phyloP scores from a whole-genome alignment of 306 rosid genomes.

The Casuarina cunninghamiana region DNA sequence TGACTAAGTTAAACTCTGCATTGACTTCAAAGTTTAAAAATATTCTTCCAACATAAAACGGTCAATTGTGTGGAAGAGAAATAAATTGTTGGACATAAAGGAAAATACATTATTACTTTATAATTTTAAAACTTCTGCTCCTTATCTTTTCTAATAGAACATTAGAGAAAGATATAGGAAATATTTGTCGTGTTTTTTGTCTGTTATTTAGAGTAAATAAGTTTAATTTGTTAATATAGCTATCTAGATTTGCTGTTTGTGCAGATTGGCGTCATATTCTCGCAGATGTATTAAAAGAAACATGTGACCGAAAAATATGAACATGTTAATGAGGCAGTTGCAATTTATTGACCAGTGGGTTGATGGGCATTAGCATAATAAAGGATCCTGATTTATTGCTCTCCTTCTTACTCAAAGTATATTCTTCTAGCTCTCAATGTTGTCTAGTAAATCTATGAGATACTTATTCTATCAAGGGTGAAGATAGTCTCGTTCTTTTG shows the following conservation, averaged over 20 bases:
- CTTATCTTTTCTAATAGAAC: not conserved
- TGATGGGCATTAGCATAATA: not conserved
- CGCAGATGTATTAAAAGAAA: not conserved
- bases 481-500: slow-evolving; percentile 9
- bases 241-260: too few species aligned
- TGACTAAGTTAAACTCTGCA: not conserved
- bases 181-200: too few species aligned
- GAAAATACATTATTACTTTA: not conserved
- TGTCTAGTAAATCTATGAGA: not conserved
- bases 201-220: not conserved
- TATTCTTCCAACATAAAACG: not conserved
- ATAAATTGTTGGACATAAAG: not conserved
- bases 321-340: not conserved
- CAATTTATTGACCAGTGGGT: not conserved
- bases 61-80: not conserved
- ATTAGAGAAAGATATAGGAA: too few species aligned
- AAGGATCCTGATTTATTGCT: not conserved
- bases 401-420: not conserved
- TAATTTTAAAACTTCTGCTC: not conserved
- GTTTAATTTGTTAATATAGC: not conserved
- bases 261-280: not conserved
- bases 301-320: not conserved
- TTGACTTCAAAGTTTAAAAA: slow-evolving; percentile 1
- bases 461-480: slow-evolving; percentile 6
- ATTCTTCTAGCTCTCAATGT: not conserved